Base-by-base conservation (phyloP, 2,329 filamentous ascomycete genomes). In the Fonsecaea pedrosoi region DNA sequence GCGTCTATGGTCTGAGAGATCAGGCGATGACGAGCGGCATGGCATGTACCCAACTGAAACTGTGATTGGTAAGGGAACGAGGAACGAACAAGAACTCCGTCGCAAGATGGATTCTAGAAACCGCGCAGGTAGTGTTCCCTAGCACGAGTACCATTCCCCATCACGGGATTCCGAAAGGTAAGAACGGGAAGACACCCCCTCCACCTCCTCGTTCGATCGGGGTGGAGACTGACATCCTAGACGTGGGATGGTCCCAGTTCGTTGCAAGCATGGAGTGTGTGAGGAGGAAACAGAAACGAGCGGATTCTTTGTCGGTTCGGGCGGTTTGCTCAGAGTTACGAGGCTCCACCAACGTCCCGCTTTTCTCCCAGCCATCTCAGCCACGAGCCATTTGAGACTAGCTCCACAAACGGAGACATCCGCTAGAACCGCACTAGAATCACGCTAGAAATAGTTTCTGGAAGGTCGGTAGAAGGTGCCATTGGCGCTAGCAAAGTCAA, bases 361-460 rank as follows among this genome's bases (percentile, higher is more conserved):
- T 37, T 55, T 55, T 40, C 25, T 40, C 50, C 35, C 45, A 62
- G 37, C 25, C 53, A 62, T 37, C 38, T 58, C 12, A n/a, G 60
- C 13, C 18, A n/a, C n/a, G 13, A 25, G 50, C 37, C 37, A 56
- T 15, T 48, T 25, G 21, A 35, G 15, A 32, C 35, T 56, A 55
- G 50, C 50, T 12, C 37, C 13, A 18, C 32, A 4, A 30, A 38
- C 30, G n/a, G 38, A 37, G 25, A 40, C 8, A 15, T 25, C 8
- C 60, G 53, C 50, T 55, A 62, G 60, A 62, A 62, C 25, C 1
- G 21, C 50, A 50, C 60, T 62, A 62, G 60, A 56, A 62, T 53
- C 54, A n/a, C 53, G 21, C 45, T 55, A 35, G 30, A 37, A 35
- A 60, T 48, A 18, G 57, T 6, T 45, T 42, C 57, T 60, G 37